Evolutionary conservation across 352 stramenopile genomes (phyloP).

Genomic region (Phytophthora cactorum): DNA sequence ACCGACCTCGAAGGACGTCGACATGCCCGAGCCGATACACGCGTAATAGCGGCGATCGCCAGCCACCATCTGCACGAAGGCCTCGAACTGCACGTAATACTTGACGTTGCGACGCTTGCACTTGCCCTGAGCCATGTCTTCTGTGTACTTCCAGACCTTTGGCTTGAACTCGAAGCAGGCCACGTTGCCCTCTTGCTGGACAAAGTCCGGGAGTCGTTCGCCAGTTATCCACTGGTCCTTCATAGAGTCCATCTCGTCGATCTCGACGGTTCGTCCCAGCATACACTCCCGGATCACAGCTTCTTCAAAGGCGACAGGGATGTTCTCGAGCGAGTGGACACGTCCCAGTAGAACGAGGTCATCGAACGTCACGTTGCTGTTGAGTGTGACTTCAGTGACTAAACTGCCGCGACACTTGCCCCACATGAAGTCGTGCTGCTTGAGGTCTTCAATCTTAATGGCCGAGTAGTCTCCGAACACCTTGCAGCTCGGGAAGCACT

Average conservation of each 20-base stretch:
- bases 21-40: constrained; percentile 89
- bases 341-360: constrained; percentile 81
- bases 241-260: constrained; percentile 82
- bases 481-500: constrained; percentile 91
- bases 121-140: constrained; percentile 90
- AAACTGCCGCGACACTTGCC: constrained; percentile 87
- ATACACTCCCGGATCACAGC: constrained; percentile 86
- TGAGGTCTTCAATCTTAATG: constrained; percentile 90
- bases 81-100: constrained; percentile 91
- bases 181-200: constrained; percentile 74
- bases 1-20: constrained; percentile 85
- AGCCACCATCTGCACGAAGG: constrained; percentile 77
- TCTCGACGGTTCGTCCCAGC: constrained; percentile 77
- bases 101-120: constrained; percentile 90
- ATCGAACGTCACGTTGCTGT: constrained; percentile 83
- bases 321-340: constrained; percentile 87
- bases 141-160: constrained; percentile 91
- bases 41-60: constrained; percentile 83
- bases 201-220: constrained; percentile 84
- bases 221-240: constrained; percentile 89
- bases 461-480: constrained; percentile 91
- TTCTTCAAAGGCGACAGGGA: constrained; percentile 85
- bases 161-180: constrained; percentile 90
- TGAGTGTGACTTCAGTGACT: constrained; percentile 84
- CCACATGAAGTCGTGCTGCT: constrained; percentile 92